phyloP scores from a whole-genome alignment of 2,329 filamentous ascomycete species.

The Venturia asperata region DNA sequence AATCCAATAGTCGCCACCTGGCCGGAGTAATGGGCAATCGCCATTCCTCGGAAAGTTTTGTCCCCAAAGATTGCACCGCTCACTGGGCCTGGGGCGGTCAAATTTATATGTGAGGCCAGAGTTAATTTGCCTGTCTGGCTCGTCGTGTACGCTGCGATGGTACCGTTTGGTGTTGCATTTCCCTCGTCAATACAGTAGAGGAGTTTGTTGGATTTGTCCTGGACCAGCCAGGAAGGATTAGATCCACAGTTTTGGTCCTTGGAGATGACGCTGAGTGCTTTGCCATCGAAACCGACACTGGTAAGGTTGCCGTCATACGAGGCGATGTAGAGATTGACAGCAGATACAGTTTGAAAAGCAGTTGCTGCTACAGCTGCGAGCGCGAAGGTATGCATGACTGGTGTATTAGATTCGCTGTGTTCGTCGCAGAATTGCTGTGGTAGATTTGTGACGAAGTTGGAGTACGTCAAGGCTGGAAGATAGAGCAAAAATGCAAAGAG shows the following conservation, averaged over 20 bases:
- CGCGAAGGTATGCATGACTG: not conserved
- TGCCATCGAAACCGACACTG: slow-evolving; percentile 31
- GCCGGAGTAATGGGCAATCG: slow-evolving; percentile 35
- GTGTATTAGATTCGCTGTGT: not conserved
- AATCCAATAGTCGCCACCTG: not conserved
- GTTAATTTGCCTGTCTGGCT: slow-evolving; percentile 35
- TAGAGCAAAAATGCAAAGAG: not conserved
- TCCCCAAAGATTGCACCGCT: slow-evolving; percentile 36
- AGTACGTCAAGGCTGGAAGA: not conserved
- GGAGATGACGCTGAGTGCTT: slow-evolving; percentile 33
- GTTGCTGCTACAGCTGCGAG: slow-evolving; percentile 9
- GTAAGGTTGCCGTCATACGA: slow-evolving; percentile 42
- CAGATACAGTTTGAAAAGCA: slow-evolving; percentile 18
- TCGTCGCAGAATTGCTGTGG: not conserved
- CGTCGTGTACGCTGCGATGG: slow-evolving; percentile 37
- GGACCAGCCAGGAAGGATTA: slow-evolving; percentile 55
- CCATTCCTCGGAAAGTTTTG: slow-evolving; percentile 31
- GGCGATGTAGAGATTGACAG: slow-evolving; percentile 37
- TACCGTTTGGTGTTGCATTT: slow-evolving; percentile 41
- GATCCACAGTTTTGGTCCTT: slow-evolving; percentile 45
- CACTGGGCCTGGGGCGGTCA: slow-evolving; percentile 35
- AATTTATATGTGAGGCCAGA: slow-evolving; percentile 29
- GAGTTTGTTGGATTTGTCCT: slow-evolving; percentile 43
- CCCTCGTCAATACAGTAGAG: slow-evolving; percentile 59
- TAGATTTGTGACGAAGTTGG: not conserved